Base-by-base conservation (phyloP, 768 basidiomycete genomes). In the Amanita polypyramis region DNA sequence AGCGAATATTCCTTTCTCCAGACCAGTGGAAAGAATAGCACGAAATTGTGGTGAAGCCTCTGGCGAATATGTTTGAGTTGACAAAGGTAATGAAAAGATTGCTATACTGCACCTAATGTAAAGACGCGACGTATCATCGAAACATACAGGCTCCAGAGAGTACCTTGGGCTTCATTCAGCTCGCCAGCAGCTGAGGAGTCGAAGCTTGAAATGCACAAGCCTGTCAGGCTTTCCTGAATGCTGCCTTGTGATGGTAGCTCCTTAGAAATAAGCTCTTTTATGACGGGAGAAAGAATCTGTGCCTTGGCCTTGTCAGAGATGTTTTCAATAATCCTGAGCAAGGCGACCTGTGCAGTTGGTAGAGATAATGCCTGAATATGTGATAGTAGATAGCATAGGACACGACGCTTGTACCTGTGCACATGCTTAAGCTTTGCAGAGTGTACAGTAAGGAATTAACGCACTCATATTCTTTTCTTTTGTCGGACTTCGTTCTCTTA, bases 381-480 rank as follows among this genome's bases (percentile, higher is more conserved):
- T 1, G 93, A 93, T 5, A 88, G 65, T 0, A 96, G 62, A 61
- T 76, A 92, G 58, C 83, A 89, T 35, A 88, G 57, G 36, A 93
- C 66, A 10, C 80, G 75, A 51, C 76, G 75, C 58, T 79, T 87
- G 62, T 82, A 80, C 47, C 89, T 90, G 49, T 23, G 48, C 44
- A 17, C 7, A 39, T 29, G 5, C 23, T 54, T 6, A 52, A 43
- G 19, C 15, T 37, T 34, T 4, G 14, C 5, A 29, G 44, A 11
- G 6, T 35, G 11, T 33, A 23, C 5, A 17, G 2, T 7, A 33
- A 15, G 25, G 37, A 45, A 14, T 17, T 46, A 39, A 68, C 79
- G 55, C 56, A 84, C 78, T 71, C 69, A 1, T 62, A 52, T 40
- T 72, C 70, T 51, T 76, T 79, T 64, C 73, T 79, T 57, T 64